Percentiles rank a stretch among this genome's conserved stretches.
Evolutionary conservation across 2,329 filamentous ascomycete genomes (phyloP).

Genomic region (Endocalyx cinctus): DNA sequence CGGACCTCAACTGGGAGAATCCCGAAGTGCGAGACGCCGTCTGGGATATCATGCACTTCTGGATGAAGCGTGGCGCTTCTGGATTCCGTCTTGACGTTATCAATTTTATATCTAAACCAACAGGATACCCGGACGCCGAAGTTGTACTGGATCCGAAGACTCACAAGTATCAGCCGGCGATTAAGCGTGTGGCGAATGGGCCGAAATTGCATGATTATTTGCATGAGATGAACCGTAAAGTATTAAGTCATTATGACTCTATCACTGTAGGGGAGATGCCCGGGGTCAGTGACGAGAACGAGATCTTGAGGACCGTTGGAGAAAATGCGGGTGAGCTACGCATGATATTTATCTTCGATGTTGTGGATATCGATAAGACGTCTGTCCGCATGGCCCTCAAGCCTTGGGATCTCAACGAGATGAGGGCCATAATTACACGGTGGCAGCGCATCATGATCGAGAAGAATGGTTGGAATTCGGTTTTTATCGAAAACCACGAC

Average conservation of each 20-base stretch:
- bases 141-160: constrained; percentile 41
- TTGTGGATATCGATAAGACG: constrained; percentile 56
- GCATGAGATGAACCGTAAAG: constrained; percentile 56
- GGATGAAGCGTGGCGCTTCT: constrained; percentile 69
- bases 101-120: constrained; percentile 66
- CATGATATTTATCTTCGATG: constrained; percentile 67
- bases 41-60: constrained; percentile 72
- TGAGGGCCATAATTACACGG: constrained; percentile 33
- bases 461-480: constrained; percentile 56
- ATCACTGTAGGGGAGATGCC: constrained; percentile 69
- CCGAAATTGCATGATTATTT: constrained; percentile 66
- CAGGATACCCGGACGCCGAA: constrained; percentile 54
- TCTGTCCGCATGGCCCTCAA: constrained; percentile 39
- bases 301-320: constrained; percentile 57
- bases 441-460: constrained; percentile 43
- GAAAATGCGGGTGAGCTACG: constrained; percentile 55
- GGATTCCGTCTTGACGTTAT: constrained; percentile 74
- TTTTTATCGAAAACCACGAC: constrained; percentile 64
- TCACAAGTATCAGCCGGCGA: constrained; percentile 46
- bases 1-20: constrained; percentile 84
- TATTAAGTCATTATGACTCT: constrained; percentile 57
- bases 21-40: constrained; percentile 62
- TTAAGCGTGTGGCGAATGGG: constrained; percentile 60
- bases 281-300: constrained; percentile 51
- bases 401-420: constrained; percentile 37